Base-by-base conservation (phyloP, 257 asterid species). In the Phtheirospermum japonicum region DNA sequence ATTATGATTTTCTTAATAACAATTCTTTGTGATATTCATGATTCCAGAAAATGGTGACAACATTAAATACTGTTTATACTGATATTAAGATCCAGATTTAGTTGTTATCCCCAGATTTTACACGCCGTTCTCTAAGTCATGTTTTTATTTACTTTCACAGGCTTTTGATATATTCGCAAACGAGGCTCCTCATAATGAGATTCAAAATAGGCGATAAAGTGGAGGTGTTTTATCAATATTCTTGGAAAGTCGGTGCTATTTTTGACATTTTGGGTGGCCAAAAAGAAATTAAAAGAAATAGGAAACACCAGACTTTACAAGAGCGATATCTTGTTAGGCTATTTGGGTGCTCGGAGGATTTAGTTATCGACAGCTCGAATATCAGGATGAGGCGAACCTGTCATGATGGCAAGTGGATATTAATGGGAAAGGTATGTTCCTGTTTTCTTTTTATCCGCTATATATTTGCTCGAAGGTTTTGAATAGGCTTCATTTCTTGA, bases 171-270 rank as follows among this genome's bases (percentile, higher is more conserved):
- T 54, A 74, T 73, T 18, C 42, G 58, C 64, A 23, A 62, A 54
- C 54, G 42, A 63, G 50, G 20, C 53, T 46, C 39, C 18, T 61
- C 43, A 59, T 20, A 10, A 84, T 86, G 95, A 84, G 83, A 75
- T 78, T 84, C 71, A 89, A 68, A 71, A 66, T 56, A 40, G 89
- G 95, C 40, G 88, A 79, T 40, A 73, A 50, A 64, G 94, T 89
- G 59, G 97, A 86, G 88, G 89, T 89, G 63, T 79, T 82, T 80
- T 70, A 81, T 60, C 80, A 79, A 16, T 43, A 20, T 69, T 82
- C 92, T 5, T 89, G 97, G 95, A 86, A 78, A 70, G 59, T 69
- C 58, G 87, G 94, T 63, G 48, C 73, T 11, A 66, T 89, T 70
- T 71, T 82, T 83, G 75, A 74, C 72, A 67, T 63, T 65, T 42